A percentile compares a stretch with the other conserved stretches of the same genome.
Conservation (phyloP, 2,329 filamentous ascomycete species). For the Penicillium sp. region DNA sequence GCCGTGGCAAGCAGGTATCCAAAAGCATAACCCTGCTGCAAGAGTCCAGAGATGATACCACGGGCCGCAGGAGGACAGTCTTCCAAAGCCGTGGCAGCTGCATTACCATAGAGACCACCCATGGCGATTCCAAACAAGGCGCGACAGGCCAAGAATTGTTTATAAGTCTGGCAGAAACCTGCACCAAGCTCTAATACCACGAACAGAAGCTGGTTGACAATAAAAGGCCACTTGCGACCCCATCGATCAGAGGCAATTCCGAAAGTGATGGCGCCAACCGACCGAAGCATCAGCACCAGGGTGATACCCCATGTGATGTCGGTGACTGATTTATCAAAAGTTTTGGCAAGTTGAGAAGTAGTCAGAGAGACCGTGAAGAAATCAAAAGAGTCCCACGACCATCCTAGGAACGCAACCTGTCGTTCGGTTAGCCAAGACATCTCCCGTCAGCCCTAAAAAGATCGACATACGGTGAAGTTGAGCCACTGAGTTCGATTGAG, state of each 20-base stretch:
- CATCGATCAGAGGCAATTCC: conserved; percentile 56
- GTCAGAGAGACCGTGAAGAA: conserved; percentile 65
- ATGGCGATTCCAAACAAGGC: conserved; percentile 66
- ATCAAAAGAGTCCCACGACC: conserved; percentile 61
- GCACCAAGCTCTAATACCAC: conserved; percentile 63
- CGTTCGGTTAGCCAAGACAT: conserved; percentile 7
- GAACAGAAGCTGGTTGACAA: conserved; percentile 63
- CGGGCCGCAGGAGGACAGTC: conserved; percentile 62
- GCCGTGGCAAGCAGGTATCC: conserved; percentile 64
- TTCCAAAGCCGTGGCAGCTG: conserved; percentile 63
- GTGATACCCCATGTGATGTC: conserved; percentile 64
- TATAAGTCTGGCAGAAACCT: conserved; percentile 60
- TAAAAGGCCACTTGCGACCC: conserved; percentile 61
- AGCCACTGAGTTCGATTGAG: conserved; percentile 61
- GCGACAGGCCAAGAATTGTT: conserved; percentile 60
- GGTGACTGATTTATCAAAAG: conserved; percentile 56
- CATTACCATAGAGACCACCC: conserved; percentile 65
- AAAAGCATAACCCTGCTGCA: conserved; percentile 66
- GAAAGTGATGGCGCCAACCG: conserved; percentile 60
- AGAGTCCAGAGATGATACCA: conserved; percentile 62
- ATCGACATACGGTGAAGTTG: conserved; percentile 51
- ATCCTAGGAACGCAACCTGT: conserved; percentile 48
- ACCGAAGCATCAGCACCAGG: conserved; percentile 62
- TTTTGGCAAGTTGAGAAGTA: conserved; percentile 54
- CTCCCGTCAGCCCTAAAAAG: neutral